Evolutionary conservation across 345 rosid genomes (phyloP), one percentile per base, ranked within the genome.

Genomic region (Eucalyptus coolabah): DNA sequence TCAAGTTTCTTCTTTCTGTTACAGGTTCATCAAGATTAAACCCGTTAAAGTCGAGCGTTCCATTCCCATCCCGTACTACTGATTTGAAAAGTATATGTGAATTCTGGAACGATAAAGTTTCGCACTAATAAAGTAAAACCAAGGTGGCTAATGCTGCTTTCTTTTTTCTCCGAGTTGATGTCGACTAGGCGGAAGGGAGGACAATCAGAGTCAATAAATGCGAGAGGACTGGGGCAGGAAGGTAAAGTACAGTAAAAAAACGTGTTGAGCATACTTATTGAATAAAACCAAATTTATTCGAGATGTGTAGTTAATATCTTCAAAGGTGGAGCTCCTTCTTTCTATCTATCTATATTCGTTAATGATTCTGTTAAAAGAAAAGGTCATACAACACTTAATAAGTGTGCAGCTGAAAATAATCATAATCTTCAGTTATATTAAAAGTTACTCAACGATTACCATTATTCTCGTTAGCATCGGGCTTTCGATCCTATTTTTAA

Each of bases 381-480:
- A 63, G 15, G 18, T 63, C 18, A 6, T 13, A 30, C 69, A 13
- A 30, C 69, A 30, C 34, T 63, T 12, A 30, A 28, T 30, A 63
- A 63, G 69, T 6, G 2, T 30, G 32, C 67, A 30, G 8, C 69
- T 28, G 34, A 60, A 60, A 12, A 60, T 60, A 60, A 28, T 60
- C 69, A 13, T 60, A 28, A 60, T 63, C n/a, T 30, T 28, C 34
- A 6, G 34, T 63, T 63, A 63, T 28, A 63, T 60, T 60, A 28
- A 30, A 60, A 60, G 69, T 12, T 28, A 60, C 67, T 60, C 15
- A 60, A 60, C 16, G 3, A 59, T 24, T 59, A 59, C 4, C 65
- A 59, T 19, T 53, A 8, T 1, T 53, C 24, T 19, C 4, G 2
- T 1, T 19, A 53, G 24, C 5, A 19, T 53, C 24, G 0, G 8